Conservation (phyloP, 176 grass and related monocot species). For the Themeda triandra region DNA sequence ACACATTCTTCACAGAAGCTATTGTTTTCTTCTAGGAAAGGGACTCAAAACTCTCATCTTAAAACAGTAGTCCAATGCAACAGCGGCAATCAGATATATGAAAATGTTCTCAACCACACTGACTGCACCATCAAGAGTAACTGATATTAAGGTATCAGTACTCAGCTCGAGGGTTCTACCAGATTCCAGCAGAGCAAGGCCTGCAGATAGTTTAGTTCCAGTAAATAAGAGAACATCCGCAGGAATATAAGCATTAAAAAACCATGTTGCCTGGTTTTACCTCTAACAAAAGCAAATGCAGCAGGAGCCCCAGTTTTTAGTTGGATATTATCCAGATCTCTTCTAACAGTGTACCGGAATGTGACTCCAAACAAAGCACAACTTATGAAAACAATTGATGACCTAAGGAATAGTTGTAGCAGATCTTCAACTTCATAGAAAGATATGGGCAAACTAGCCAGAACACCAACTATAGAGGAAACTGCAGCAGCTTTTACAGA, state of each 20-base stretch:
- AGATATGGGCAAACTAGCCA: slow-evolving; percentile 79
- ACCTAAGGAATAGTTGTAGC: slow-evolving; percentile 51
- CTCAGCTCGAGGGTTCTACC: slow-evolving; percentile 46
- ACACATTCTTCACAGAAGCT: slow-evolving; percentile 25
- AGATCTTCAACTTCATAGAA: slow-evolving; percentile 60
- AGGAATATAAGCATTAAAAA: slow-evolving; percentile 25
- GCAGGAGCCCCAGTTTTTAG: slow-evolving; percentile 69
- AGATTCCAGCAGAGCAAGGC: slow-evolving; percentile 66
- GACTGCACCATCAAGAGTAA: slow-evolving; percentile 50
- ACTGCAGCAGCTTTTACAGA: slow-evolving; percentile 71
- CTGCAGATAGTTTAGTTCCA: slow-evolving; percentile 35
- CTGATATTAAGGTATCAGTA: slow-evolving; percentile 51
- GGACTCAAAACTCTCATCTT: slow-evolving; percentile 83
- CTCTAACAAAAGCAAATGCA: slow-evolving; percentile 76
- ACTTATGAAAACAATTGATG: slow-evolving; percentile 54
- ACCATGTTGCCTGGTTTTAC: slow-evolving; percentile 37
- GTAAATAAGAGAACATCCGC: slow-evolving; percentile 11
- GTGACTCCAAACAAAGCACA: slow-evolving; percentile 81
- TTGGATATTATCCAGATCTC: slow-evolving; percentile 78
- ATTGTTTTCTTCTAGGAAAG: slow-evolving; percentile 66
- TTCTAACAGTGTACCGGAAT: slow-evolving; percentile 77
- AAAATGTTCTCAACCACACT: slow-evolving; percentile 69
- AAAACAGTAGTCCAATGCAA: slow-evolving; percentile 92
- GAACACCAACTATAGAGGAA: slow-evolving; percentile 60
- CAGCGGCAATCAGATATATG: slow-evolving; percentile 72